Conservation (phyloP, 1,284 basidiomycete species). For the Erythrobasidium hasegawianum region DNA sequence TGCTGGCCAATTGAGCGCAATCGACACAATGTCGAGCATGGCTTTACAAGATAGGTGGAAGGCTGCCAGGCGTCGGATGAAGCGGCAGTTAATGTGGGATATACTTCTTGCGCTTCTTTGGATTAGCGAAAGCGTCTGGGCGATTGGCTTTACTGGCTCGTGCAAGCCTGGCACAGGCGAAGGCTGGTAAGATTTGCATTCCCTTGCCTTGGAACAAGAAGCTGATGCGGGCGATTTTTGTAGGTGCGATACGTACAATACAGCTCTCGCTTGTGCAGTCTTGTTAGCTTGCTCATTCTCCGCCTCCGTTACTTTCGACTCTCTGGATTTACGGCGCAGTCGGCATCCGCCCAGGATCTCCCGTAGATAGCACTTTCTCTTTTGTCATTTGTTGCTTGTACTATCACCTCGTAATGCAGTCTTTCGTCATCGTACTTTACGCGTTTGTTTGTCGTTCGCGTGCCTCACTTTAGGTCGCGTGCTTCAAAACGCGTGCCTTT, state of each 20-base stretch:
- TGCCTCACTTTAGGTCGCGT: neutral
- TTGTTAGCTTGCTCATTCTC: constrained; percentile 7
- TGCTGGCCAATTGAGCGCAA: neutral
- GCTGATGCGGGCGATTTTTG: neutral
- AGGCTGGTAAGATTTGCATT: constrained; percentile 12
- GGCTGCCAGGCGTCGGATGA: constrained; percentile 11
- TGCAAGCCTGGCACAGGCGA: constrained; percentile 24
- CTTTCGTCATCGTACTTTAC: constrained; percentile 6
- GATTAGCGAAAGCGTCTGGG: constrained; percentile 11
- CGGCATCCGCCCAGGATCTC: constrained; percentile 13
- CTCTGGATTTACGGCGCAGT: constrained; percentile 17
- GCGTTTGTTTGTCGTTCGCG: constrained; percentile 30
- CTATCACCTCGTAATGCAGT: neutral
- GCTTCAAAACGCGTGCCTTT: neutral
- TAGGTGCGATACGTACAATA: constrained; percentile 33
- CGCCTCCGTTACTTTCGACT: constrained; percentile 6
- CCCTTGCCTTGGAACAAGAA: neutral
- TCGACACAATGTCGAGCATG: constrained; percentile 15
- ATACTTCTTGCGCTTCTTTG: constrained; percentile 12
- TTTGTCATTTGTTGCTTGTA: neutral
- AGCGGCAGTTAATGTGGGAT: constrained; percentile 5
- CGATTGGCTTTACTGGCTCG: constrained; percentile 19
- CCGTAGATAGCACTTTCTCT: neutral
- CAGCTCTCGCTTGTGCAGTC: constrained; percentile 14
- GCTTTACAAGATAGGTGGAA: constrained; percentile 28